These are phyloP conservation scores for Sporothrix sp. DNA, from an alignment of 2,329 filamentous ascomycete genomes.

Conservation along the genomic window DNA sequence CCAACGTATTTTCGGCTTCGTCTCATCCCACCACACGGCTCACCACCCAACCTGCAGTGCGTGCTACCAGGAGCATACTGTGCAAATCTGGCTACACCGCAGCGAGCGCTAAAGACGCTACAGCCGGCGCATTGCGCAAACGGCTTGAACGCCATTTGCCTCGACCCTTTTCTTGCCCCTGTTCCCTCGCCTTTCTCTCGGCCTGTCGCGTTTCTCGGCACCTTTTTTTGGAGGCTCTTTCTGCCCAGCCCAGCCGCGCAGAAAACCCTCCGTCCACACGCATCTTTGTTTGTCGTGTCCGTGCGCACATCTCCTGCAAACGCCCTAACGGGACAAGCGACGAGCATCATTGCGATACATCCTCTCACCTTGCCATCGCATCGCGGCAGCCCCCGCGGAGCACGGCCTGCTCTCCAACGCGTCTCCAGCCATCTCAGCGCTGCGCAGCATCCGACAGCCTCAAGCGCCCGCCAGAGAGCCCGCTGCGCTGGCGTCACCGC, in stretches of 20 bases:
- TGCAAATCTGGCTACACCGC: background rate
- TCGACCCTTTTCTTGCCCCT: too few relatives aligned
- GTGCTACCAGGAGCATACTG: background rate
- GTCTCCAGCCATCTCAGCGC: too few relatives aligned
- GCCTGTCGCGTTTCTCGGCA: background rate
- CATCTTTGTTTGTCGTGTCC: background rate
- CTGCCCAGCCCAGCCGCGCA: background rate
- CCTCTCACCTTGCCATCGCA: background rate
- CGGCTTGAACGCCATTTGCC: too few relatives aligned
- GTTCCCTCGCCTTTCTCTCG: background rate
- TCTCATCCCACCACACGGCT: too few relatives aligned
- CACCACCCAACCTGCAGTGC: background rate
- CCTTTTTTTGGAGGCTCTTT: background rate
- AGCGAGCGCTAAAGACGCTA: slow-evolving; percentile 9
- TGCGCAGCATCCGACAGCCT: too few relatives aligned
- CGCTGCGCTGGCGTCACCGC: slow-evolving; percentile 9
- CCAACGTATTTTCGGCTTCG: background rate
- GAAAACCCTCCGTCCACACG: too few relatives aligned
- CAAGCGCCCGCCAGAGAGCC: slow-evolving; percentile 2
- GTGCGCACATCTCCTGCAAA: background rate
- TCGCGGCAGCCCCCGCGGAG: background rate
- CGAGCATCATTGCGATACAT: background rate
- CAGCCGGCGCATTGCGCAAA: slow-evolving; percentile 9
- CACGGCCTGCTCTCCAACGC: too few relatives aligned
- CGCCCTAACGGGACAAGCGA: background rate